Evolutionary conservation across 352 stramenopile genomes (phyloP), one percentile per base, ranked within the genome.

Genomic region (Phytophthora foliorum): DNA sequence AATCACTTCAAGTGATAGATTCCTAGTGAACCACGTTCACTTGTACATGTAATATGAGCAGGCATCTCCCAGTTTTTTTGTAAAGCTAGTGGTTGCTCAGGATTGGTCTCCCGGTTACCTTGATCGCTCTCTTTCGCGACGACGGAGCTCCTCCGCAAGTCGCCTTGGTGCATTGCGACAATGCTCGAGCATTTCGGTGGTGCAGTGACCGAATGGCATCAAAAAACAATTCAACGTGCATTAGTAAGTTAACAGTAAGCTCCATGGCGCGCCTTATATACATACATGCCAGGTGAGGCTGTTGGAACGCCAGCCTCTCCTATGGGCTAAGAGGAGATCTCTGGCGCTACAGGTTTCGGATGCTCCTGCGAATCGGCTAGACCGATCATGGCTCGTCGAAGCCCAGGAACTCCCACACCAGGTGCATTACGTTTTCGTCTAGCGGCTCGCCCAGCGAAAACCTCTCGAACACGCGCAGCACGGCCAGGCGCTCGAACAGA

Each of bases 381-480:
- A 60, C 46, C n/a, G 32, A 64, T 80, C 60, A 75, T 46, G 69
- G 54, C 52, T 81, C 73, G 49, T 81, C 72, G 61, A 78, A 86
- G 41, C 76, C 78, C 25, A 86, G 74, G 49, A 86, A 77, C 67
- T 86, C 76, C 78, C 78, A 87, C 61, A 87, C 70, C 46, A 75
- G 62, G 55, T 83, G 74, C 69, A 82, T 77, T 50, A 87, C 74
- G 17, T 74, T 69, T 34, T 80, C 71, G 49, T 87, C 76, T 31
- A 87, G 51, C 9, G 63, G 60, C 54, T 82, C 67, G 9, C 67
- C 76, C 6, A 70, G 59, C n/a, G 67, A 81, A 61, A 68, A 82
- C 49, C 74, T 62, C 59, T 87, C 78, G 41, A 87, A 87, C 11
- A 83, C 78, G 22, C 76, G 76, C 55, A 87, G 46, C 41, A 84